A percentile compares a stretch with the other conserved stretches of the same genome.
These are phyloP conservation scores for Olyra latifolia DNA, from an alignment of 176 grass and related monocot genomes.

Conservation along the genomic window DNA sequence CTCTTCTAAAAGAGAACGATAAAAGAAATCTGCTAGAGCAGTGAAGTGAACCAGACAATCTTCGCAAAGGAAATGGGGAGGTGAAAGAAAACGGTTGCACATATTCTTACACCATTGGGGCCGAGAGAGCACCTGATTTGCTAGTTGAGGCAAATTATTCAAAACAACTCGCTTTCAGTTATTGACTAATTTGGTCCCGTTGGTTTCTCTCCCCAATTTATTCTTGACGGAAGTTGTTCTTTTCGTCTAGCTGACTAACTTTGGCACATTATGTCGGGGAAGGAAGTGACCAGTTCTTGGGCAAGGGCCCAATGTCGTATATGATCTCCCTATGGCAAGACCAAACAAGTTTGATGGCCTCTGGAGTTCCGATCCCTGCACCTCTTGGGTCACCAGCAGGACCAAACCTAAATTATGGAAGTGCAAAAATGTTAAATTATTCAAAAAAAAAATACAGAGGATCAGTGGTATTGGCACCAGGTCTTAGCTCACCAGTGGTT, in stretches of 20 bases:
- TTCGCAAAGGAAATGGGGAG: too few species aligned
- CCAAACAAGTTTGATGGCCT: conserved; percentile 96
- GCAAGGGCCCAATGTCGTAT: conserved; percentile 67
- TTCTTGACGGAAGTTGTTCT: not conserved
- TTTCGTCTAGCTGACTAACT: not conserved
- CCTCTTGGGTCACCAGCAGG: conserved; percentile 91
- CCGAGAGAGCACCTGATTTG: not conserved
- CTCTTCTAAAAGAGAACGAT: too few species aligned
- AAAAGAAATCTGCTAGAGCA: too few species aligned
- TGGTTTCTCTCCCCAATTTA: conserved; percentile 8
- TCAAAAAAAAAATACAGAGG: too few species aligned
- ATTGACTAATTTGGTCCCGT: not conserved
- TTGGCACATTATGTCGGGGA: conserved; percentile 46
- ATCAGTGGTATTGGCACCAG: not conserved
- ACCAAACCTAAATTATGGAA: conserved; percentile 65
- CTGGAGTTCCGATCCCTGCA: conserved; percentile 92
- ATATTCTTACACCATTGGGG: conserved; percentile 1
- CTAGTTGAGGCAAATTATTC: conserved; percentile 27
- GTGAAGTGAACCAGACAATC: too few species aligned
- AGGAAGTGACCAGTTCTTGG: conserved; percentile 64
- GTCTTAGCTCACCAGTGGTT: conserved; percentile 79
- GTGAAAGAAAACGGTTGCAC: too few species aligned
- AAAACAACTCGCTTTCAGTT: not conserved
- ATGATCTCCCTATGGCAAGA: conserved; percentile 98
- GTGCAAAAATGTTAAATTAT: not conserved